Conservation (phyloP, 2,329 filamentous ascomycete species). For the Fusarium scirpi region DNA sequence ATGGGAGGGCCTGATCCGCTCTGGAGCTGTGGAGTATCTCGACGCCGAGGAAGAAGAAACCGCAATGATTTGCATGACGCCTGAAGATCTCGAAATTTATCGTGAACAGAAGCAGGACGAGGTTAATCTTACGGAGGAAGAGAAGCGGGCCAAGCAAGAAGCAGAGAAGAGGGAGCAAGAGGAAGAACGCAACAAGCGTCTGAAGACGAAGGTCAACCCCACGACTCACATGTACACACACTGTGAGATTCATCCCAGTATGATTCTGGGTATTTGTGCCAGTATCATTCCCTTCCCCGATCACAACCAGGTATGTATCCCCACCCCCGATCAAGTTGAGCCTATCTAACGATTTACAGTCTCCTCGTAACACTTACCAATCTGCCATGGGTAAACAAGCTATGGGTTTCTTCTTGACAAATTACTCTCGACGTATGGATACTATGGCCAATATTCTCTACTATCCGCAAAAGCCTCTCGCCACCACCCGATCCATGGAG, state of each 20-base stretch:
- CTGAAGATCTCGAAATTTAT: conserved; percentile 88
- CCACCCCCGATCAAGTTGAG: neutral
- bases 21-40: conserved; percentile 92
- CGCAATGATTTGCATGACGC: conserved; percentile 99
- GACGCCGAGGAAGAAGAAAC: conserved; percentile 99
- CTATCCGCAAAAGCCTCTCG: conserved; percentile 97
- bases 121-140: conserved; percentile 47
- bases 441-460: conserved; percentile 99
- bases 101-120: conserved; percentile 76
- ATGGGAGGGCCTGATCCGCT: conserved; percentile 87
- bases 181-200: conserved; percentile 81
- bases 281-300: conserved; percentile 99
- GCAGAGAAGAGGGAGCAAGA: conserved; percentile 45
- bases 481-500: conserved; percentile 97
- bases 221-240: conserved; percentile 95
- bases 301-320: conserved; percentile 82
- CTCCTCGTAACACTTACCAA: conserved; percentile 98
- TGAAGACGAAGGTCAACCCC: conserved; percentile 89
- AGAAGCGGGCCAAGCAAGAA: conserved; percentile 58
- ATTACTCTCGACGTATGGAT: conserved; percentile 97
- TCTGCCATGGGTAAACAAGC: conserved; percentile 99
- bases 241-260: conserved; percentile 98
- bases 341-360: conserved; percentile 62
- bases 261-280: conserved; percentile 98
- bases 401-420: conserved; percentile 98